A percentile compares a stretch with the other conserved stretches of the same genome.
Conservation (phyloP, 768 basidiomycete species). For the Auricularia heimuer region DNA sequence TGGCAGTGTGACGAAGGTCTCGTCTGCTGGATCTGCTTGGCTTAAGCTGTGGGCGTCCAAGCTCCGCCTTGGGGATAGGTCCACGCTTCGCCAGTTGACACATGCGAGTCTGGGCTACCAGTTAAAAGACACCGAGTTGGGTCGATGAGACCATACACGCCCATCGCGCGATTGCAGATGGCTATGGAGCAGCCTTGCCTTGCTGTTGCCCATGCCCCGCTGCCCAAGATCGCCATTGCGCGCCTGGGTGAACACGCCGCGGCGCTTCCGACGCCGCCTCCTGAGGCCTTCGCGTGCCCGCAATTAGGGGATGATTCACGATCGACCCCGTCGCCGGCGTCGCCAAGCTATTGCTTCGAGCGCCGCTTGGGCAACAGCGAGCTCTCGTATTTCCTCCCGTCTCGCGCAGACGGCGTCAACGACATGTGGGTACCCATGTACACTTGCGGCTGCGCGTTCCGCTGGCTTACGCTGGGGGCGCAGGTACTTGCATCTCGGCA, state of each 20-base stretch:
- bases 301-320: background rate
- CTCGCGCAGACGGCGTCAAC: conserved; percentile 71
- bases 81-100: background rate
- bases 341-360: conserved; percentile 22
- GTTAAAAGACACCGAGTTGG: too few relatives aligned
- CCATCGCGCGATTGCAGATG: too few relatives aligned
- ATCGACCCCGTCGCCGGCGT: background rate
- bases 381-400: conserved; percentile 69
- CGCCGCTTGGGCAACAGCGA: conserved; percentile 66
- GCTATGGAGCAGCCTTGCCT: too few relatives aligned
- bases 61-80: background rate
- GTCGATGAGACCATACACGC: too few relatives aligned
- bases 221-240: background rate
- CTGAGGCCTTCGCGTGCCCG: background rate
- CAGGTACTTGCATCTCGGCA: conserved; percentile 76
- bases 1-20: background rate
- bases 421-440: conserved; percentile 49
- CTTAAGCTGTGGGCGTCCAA: background rate
- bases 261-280: background rate
- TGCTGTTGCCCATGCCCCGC: background rate
- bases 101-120: background rate
- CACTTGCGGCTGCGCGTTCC: background rate
- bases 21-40: background rate
- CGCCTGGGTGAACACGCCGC: background rate
- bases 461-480: background rate